Base-by-base conservation (phyloP, 768 basidiomycete species). In the Suillus paluster region DNA sequence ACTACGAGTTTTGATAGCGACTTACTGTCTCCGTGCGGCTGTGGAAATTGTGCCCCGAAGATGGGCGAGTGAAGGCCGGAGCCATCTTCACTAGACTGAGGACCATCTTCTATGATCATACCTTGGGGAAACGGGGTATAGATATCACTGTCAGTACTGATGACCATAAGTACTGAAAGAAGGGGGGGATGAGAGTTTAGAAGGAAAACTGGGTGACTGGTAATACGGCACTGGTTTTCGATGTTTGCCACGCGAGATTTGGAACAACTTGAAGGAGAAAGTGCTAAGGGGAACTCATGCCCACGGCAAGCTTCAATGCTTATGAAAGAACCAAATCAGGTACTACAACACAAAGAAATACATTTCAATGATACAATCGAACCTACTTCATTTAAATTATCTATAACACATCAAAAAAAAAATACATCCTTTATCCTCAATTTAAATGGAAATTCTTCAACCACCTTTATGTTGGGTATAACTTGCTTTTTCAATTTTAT, bases 1-100 rank as follows among this genome's bases (percentile, higher is more conserved):
- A 78, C 68, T 79, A 78, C 78, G 86, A 83, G 77, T 74, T 50
- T 78, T 81, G 79, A 60, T 66, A 73, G 71, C n/a, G 75, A 79
- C 82, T 80, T 74, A 80, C 78, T 82, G 81, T 83, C 81, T 64
- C 79, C 76, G 78, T 80, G 78, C 60, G 77, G 73, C 64, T 80
- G 73, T 73, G 80, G 77, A 67, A 78, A 81, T 30, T 78, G 77
- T 54, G 82, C 72, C 60, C 78, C 79, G 75, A 88, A 88, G 57
- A 86, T 82, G 66, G 91, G 90, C 3, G 90, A 91, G 68, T 90
- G 88, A 25, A 91, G 76, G 63, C 87, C 89, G 57, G 90, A 91
- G 70, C 87, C 85, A 69, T 90, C 90, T 71, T 91, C 89, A 73
- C 87, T 89, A 25, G 88, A 89, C 75, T 86, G 88, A 48, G 83